Evolutionary conservation across 805 yeast species (phyloP).

Genomic region (Pichia paraexigua): DNA sequence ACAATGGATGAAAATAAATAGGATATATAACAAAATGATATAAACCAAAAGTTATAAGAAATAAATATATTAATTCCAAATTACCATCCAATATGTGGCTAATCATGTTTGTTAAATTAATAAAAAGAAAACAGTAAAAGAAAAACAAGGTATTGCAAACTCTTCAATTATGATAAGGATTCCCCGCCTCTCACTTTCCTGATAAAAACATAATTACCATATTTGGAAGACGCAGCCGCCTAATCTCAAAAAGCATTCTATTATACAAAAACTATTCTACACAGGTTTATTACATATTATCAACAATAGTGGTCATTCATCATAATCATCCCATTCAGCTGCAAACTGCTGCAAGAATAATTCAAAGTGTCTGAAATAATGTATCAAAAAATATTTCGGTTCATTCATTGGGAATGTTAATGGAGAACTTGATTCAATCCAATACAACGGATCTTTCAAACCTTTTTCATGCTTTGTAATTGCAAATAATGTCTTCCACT

Average conservation of each 20-base stretch:
- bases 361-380: conserved; percentile 22
- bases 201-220: neutral
- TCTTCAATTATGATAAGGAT: too few species aligned
- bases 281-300: too few species aligned
- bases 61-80: neutral
- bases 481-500: conserved; percentile 40
- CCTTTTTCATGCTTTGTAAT: conserved; percentile 23
- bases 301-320: neutral
- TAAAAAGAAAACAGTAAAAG: neutral
- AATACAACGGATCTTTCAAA: conserved; percentile 31
- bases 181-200: too few species aligned
- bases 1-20: conserved; percentile 39
- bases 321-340: conserved; percentile 15
- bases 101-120: neutral
- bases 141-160: too few species aligned
- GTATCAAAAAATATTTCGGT: conserved; percentile 45
- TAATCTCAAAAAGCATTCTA: too few species aligned
- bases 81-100: neutral
- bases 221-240: neutral
- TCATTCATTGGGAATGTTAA: conserved; percentile 62
- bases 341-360: conserved; percentile 21
- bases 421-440: conserved; percentile 66
- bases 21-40: conserved; percentile 33
- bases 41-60: conserved; percentile 1
- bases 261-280: too few species aligned